Evolutionary conservation across 139 green algal species (phyloP).

Genomic region (Chlamydomonas incerta): DNA sequence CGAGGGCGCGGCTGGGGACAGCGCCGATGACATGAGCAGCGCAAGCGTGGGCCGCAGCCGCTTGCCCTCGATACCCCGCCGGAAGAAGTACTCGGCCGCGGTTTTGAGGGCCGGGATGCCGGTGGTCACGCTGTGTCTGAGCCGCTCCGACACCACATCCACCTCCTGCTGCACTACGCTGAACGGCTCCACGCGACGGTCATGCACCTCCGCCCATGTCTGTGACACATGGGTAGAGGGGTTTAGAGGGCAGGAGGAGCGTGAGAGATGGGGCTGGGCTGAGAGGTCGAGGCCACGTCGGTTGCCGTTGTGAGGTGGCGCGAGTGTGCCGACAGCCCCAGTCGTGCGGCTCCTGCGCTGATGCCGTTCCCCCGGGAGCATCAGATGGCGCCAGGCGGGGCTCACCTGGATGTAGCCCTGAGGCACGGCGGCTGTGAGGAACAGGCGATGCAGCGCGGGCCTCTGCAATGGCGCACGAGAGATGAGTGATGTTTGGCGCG

Average conservation of each 20-base stretch:
- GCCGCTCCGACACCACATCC: constrained; percentile 82
- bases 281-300: too few species aligned
- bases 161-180: constrained; percentile 81
- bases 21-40: constrained; percentile 87
- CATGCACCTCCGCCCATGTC: constrained; percentile 20
- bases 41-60: constrained; percentile 89
- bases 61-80: constrained; percentile 91
- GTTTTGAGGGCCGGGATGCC: constrained; percentile 87
- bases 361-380: neutral
- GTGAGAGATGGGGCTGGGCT: too few species aligned
- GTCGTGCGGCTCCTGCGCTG: neutral
- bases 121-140: constrained; percentile 78
- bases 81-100: constrained; percentile 65
- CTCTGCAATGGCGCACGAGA: neutral
- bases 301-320: too few species aligned
- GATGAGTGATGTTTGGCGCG: neutral
- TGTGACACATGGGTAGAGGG: too few species aligned
- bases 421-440: constrained; percentile 29
- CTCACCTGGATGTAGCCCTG: constrained; percentile 35
- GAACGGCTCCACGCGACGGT: constrained; percentile 76
- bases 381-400: too few species aligned
- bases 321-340: too few species aligned
- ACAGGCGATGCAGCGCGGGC: neutral
- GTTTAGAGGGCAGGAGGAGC: too few species aligned
- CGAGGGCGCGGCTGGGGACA: constrained; percentile 64